Base-by-base conservation (phyloP, 495 filamentous ascomycete genomes). In the Trichoderma erinaceum region DNA sequence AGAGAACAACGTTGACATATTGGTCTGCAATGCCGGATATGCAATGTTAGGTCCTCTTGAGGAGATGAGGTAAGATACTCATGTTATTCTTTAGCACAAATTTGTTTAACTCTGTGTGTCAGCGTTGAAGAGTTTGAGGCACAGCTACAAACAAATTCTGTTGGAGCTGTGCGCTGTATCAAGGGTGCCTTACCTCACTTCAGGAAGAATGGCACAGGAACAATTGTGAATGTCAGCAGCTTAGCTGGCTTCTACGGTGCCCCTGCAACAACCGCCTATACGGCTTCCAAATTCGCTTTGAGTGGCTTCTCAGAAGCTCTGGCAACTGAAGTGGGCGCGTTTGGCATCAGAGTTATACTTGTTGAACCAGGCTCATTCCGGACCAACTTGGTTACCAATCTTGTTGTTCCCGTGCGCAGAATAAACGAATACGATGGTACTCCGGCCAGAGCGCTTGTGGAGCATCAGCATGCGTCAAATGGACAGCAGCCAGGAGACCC, bases 211-310 rank as follows among this genome's bases (percentile, higher is more conserved):
- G n/a, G 6, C 15, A 2, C 16, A n/a, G 48, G 48, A 13, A 52
- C n/a, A 2, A 52, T 52, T 21, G 41, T 21, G 48, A 52, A 52
- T 21, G n/a, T 52, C n/a, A 52, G 48, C 48, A 52, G 48, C 7
- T 18, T 52, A 15, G 48, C 48, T 52, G 48, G 48, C 48, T 52
- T 52, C 48, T 52, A 52, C 21, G 48, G 48, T 52, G 48, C 48
- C 18, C 48, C 48, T n/a, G 48, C 48, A 18, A 52, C 48, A 1
- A 52, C 48, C 6, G 48, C 48, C 18, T 52, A 18, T 6, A 18
- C 48, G 48, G 48, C 48, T 52, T 52, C 48, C 15, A 52, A 52
- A 18, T 52, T 52, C n/a, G 48, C 48, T 7, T 21, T 52, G 16
- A 52, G 48, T 15, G 48, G 48, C 48, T 52, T 52, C 18, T 18